Conservation (phyloP, 495 filamentous ascomycete genomes). For the Aspergillus cristatus region DNA sequence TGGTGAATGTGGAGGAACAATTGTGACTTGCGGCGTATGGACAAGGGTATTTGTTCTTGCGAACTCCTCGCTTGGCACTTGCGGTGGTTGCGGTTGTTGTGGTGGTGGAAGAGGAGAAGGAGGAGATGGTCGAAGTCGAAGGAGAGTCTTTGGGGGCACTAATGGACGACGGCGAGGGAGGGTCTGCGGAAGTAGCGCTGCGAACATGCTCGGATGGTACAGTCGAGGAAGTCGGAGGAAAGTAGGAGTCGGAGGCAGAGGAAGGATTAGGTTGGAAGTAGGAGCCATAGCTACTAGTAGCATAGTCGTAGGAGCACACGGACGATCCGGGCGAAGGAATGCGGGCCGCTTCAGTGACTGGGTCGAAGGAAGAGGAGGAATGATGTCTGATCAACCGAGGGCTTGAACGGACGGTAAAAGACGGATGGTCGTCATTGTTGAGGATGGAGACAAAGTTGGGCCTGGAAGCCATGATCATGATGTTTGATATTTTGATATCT, state of each 20-base stretch:
- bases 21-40: conserved; percentile 53
- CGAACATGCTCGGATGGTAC: conserved; percentile 20
- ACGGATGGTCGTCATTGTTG: conserved; percentile 42
- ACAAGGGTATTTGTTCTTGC: conserved; percentile 49
- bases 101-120: not conserved
- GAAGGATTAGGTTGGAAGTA: conserved; percentile 11
- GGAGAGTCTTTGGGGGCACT: conserved; percentile 11
- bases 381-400: conserved; percentile 23
- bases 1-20: conserved; percentile 82
- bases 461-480: conserved; percentile 26
- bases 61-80: conserved; percentile 4
- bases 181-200: conserved; percentile 16
- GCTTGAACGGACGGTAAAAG: conserved; percentile 38
- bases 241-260: conserved; percentile 14
- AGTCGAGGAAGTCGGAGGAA: too few species aligned
- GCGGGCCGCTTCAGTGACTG: conserved; percentile 20
- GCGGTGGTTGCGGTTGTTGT: conserved; percentile 6
- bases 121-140: not conserved
- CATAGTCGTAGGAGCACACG: conserved; percentile 33
- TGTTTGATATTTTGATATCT: too few species aligned
- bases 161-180: conserved; percentile 19
- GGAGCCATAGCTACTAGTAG: conserved; percentile 16
- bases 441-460: conserved; percentile 38
- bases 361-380: conserved; percentile 23
- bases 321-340: conserved; percentile 28